Base-by-base conservation (phyloP, 1,284 basidiomycete species). In the Stygiomarasmius scandens region DNA sequence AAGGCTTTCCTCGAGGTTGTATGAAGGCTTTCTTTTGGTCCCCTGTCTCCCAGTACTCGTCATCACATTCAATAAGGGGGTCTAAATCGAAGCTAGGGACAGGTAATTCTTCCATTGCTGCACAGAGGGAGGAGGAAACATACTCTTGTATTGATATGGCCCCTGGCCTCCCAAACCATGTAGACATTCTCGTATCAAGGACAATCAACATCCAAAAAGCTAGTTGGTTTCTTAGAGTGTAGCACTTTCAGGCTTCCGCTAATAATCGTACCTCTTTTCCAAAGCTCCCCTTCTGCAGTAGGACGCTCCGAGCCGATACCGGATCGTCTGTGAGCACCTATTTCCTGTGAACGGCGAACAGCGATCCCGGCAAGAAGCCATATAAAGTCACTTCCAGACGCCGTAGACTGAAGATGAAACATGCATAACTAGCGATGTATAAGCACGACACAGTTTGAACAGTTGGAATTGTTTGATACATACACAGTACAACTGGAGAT, bases 291-390 rank as follows among this genome's bases (percentile, higher is more conserved):
- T 41, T 32, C 6, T 32, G 12, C 12, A 5, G 29, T 6, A 12
- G 29, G 29, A 6, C 29, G 6, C 12, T 32, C 6, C 6, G 29
- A 32, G 29, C 12, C 12, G 5, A 32, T 6, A 12, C 6, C 12
- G 29, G 5, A 32, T 32, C 12, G 29, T 32, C 84, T 70, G 62
- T 89, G 87, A 2, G 83, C 85, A n/a, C 86, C 87, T 0, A 87
- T 81, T 59, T 89, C 86, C 61, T 87, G 84, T 0, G 87, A 87
- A 8, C 87, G 72, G 11, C 89, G 81, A 36, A 92, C 78, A 10
- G 87, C 81, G 0, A 77, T 77, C 3, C 90, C 90, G 12, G 85
- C 79, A 49, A 88, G 74, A 1, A 85, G 81, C 90, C 90, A 92
- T 52, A 0, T 12, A 12, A 32, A 12, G 12, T 32, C 29, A 85